These are phyloP conservation scores for Verticillium alfalfae DNA, from an alignment of 2,329 filamentous ascomycete genomes.

Conservation along the genomic window DNA sequence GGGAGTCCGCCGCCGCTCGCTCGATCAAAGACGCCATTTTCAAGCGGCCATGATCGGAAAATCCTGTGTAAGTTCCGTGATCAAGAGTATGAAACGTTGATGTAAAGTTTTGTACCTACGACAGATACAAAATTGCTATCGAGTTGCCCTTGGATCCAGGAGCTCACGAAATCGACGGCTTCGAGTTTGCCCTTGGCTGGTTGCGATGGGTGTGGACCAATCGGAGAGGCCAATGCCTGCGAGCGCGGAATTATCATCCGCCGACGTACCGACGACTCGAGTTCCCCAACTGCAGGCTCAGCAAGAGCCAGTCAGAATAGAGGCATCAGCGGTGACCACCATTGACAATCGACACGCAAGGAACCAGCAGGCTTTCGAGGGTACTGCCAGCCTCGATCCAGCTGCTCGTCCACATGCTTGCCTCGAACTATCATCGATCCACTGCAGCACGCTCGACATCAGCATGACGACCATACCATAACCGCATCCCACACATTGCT, in stretches of 20 bases:
- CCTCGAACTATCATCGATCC: not conserved
- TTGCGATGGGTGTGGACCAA: not conserved
- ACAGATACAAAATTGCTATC: not conserved
- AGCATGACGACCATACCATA: not conserved
- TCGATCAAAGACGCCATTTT: conserved; percentile 38
- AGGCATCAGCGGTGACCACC: not conserved
- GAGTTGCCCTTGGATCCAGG: not conserved
- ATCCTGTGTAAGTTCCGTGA: not conserved
- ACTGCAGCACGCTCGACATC: not conserved
- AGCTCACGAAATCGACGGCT: not conserved
- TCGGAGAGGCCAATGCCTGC: not conserved
- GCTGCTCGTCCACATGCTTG: not conserved
- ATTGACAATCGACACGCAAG: not conserved
- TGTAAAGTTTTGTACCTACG: not conserved
- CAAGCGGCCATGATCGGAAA: conserved; percentile 4
- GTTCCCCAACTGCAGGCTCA: not conserved
- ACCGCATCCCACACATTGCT: not conserved
- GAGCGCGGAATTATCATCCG: not conserved
- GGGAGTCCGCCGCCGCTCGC: conserved; percentile 37
- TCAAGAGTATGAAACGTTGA: not conserved
- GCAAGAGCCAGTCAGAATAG: not conserved
- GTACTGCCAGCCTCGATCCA: not conserved
- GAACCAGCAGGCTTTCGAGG: not conserved
- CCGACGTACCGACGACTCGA: not conserved
- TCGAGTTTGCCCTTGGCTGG: not conserved